These are phyloP conservation scores for Komagataella phaffii DNA, from an alignment of 805 yeast genomes.

Conservation along the genomic window DNA sequence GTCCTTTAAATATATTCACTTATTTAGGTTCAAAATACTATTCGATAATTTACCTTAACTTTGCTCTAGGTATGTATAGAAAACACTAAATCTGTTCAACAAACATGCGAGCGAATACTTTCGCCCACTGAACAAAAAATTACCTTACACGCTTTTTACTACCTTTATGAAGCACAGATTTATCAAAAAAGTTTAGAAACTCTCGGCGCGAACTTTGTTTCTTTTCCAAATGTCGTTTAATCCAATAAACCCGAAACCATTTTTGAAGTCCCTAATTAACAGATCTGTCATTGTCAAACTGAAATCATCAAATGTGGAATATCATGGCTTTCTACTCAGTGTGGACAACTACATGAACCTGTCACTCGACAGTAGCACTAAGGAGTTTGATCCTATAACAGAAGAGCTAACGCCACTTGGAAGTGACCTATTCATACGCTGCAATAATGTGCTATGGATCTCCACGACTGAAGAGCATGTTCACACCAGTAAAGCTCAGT, in stretches of 20 bases:
- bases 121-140: too few relatives aligned
- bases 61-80: not conserved
- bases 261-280: slow-evolving; percentile 61
- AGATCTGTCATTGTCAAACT: slow-evolving; percentile 62
- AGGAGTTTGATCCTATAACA: slow-evolving; percentile 34
- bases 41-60: not conserved
- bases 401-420: slow-evolving; percentile 18
- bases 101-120: too few relatives aligned
- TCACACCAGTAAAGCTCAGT: not conserved
- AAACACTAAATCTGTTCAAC: too few relatives aligned
- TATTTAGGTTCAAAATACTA: not conserved
- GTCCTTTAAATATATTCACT: slow-evolving; percentile 6
- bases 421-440: slow-evolving; percentile 68
- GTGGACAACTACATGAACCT: slow-evolving; percentile 91
- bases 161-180: too few relatives aligned
- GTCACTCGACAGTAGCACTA: slow-evolving; percentile 46
- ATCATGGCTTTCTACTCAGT: slow-evolving; percentile 63
- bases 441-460: slow-evolving; percentile 80
- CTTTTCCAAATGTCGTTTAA: slow-evolving; percentile 24
- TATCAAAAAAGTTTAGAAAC: not conserved
- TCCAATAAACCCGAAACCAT: slow-evolving; percentile 88
- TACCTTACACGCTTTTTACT: too few relatives aligned
- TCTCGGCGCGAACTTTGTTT: not conserved
- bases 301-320: slow-evolving; percentile 86
- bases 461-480: not conserved